A percentile compares a stretch with the other conserved stretches of the same genome.
Conservation (phyloP, 306 rosid species). For the Mucuna pruriens region DNA sequence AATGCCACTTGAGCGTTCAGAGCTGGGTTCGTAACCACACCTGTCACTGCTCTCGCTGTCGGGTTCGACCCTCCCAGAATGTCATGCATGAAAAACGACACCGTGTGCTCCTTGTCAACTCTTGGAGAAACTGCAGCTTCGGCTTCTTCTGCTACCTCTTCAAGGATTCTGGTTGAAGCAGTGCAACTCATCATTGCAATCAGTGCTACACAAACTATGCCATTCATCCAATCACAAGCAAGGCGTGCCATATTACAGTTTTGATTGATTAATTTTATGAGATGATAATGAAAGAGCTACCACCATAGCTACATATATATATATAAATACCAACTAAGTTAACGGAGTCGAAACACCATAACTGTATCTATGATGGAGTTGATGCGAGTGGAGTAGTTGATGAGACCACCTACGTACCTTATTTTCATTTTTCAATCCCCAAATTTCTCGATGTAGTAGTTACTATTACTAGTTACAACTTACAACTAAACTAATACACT, state of each 20-base stretch:
- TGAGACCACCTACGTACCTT: too few relatives aligned
- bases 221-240: not conserved
- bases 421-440: too few relatives aligned
- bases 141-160: constrained; percentile 33
- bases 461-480: too few relatives aligned
- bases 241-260: constrained; percentile 37
- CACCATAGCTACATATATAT: too few relatives aligned
- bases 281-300: not conserved
- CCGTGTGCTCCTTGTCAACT: constrained; percentile 39
- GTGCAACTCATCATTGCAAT: too few relatives aligned
- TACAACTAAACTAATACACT: too few relatives aligned
- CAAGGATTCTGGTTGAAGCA: constrained; percentile 48
- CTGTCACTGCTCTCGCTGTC: constrained; percentile 73
- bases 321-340: not conserved
- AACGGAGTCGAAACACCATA: not conserved
- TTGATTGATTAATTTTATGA: not conserved
- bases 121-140: too few relatives aligned
- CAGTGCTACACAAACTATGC: constrained; percentile 30
- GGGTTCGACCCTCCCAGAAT: constrained; percentile 85
- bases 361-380: constrained; percentile 36
- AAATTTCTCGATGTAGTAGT: constrained; percentile 39
- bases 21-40: constrained; percentile 75
- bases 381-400: constrained; percentile 58
- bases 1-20: constrained; percentile 81
- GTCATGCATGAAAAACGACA: constrained; percentile 82